These are phyloP conservation scores for Microbotryum violaceum DNA, from an alignment of 1,284 basidiomycete genomes.

Conservation along the genomic window DNA sequence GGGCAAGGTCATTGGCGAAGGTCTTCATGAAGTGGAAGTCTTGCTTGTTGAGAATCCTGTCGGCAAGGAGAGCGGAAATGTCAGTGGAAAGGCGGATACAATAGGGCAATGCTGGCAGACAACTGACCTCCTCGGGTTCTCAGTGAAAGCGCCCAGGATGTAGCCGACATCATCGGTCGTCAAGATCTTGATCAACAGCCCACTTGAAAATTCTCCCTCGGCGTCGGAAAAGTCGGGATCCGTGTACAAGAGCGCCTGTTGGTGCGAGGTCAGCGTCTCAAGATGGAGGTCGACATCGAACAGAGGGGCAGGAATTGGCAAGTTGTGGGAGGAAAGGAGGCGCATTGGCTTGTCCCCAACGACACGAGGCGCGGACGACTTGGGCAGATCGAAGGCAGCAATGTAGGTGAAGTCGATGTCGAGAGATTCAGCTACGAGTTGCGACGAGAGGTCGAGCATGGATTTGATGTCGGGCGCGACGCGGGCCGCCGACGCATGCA, in stretches of 20 bases:
- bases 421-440: conserved; percentile 24
- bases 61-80: no score
- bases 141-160: conserved; percentile 20
- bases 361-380: neutral
- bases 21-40: conserved; percentile 15
- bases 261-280: conserved; percentile 6
- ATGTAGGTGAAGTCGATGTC: conserved; percentile 25
- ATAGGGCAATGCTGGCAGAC: no score
- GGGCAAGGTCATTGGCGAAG: conserved; percentile 15
- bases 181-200: conserved; percentile 20
- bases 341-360: conserved; percentile 7
- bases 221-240: conserved; percentile 3
- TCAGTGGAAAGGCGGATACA: no score
- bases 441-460: conserved; percentile 26
- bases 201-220: conserved; percentile 19
- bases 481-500: neutral
- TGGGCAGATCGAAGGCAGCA: conserved; percentile 2
- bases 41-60: conserved; percentile 13
- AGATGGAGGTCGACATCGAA: conserved; percentile 20
- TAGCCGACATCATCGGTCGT: conserved; percentile 6
- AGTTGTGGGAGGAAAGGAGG: conserved; percentile 17
- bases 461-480: conserved; percentile 8
- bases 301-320: conserved; percentile 18
- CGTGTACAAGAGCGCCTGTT: conserved; percentile 15
- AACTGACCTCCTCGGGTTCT: conserved; percentile 10